A percentile compares a stretch with the other conserved stretches of the same genome.
Conservation (phyloP, 2,329 filamentous ascomycete species). For the Nigrograna mackinnonii region DNA sequence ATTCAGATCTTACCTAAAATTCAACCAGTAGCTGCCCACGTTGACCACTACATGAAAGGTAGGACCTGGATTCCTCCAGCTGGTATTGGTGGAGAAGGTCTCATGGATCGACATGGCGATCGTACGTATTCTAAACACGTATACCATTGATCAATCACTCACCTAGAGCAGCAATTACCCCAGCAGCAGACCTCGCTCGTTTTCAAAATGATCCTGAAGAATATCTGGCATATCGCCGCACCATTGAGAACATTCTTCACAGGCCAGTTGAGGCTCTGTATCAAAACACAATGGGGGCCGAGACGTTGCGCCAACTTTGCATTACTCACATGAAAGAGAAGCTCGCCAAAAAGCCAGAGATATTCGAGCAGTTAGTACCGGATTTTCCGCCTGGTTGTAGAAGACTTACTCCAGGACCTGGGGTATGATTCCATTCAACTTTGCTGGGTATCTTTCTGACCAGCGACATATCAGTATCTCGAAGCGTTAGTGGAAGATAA, state of each 20-base stretch:
- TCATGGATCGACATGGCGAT: no score
- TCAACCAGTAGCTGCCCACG: conserved; percentile 54
- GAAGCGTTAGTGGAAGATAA: neutral
- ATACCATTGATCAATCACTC: neutral
- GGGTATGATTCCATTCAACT: no score
- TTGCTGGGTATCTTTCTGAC: no score
- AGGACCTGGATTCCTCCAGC: conserved; percentile 50
- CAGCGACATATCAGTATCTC: no score
- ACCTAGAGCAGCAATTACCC: neutral
- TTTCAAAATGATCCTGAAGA: neutral
- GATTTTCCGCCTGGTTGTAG: neutral
- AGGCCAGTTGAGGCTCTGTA: no score
- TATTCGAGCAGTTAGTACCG: neutral
- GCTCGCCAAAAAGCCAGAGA: neutral
- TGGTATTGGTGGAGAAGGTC: neutral
- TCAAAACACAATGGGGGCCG: no score
- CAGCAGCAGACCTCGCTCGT: neutral
- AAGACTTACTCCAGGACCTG: no score
- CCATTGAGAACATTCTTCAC: neutral
- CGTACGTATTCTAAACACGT: no score
- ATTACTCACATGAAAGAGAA: neutral
- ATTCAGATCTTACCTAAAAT: conserved; percentile 59
- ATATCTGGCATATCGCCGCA: neutral
- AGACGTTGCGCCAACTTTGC: neutral
- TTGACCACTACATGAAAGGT: conserved; percentile 47